A percentile compares a stretch with the other conserved stretches of the same genome.
These are phyloP conservation scores for Phylloporus arenicola DNA, from an alignment of 768 basidiomycete genomes.

Conservation along the genomic window DNA sequence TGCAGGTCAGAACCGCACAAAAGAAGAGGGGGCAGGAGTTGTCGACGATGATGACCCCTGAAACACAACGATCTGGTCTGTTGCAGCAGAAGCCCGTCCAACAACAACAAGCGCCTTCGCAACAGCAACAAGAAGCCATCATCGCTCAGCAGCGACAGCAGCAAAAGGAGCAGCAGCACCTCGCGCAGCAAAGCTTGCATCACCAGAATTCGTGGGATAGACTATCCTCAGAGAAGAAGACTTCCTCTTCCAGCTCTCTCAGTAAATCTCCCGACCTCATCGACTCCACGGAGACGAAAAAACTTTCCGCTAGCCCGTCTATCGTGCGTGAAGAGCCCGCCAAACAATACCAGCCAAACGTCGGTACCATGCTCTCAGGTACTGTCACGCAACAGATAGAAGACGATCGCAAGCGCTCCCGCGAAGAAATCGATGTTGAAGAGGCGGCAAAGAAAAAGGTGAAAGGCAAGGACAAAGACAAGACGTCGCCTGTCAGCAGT, in stretches of 20 bases:
- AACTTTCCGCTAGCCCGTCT: constrained; percentile 72
- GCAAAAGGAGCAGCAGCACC: constrained; percentile 30
- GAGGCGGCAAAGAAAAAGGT: constrained; percentile 46
- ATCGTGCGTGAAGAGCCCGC: constrained; percentile 57
- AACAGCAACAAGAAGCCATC: constrained; percentile 19
- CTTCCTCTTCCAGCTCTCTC: constrained; percentile 27
- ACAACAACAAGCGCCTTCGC: constrained; percentile 1
- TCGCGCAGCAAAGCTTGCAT: constrained; percentile 33
- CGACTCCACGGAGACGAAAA: constrained; percentile 66
- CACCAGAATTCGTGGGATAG: constrained; percentile 46
- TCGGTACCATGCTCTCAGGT: constrained; percentile 34
- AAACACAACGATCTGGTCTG: constrained; percentile 33
- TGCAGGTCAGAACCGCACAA: constrained; percentile 33
- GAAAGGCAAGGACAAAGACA: constrained; percentile 47
- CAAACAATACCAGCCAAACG: constrained; percentile 9
- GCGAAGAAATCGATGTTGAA: constrained; percentile 47
- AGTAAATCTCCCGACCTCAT: constrained; percentile 53
- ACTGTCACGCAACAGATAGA: constrained; percentile 43
- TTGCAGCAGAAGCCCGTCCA: constrained; percentile 20
- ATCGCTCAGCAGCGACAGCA: constrained; percentile 33
- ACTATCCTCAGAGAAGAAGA: constrained; percentile 29
- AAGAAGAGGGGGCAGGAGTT: constrained; percentile 17
- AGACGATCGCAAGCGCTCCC: constrained; percentile 47
- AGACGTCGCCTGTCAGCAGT: constrained; percentile 29
- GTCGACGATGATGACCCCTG: constrained; percentile 24